Base-by-base conservation (phyloP, 2,329 filamentous ascomycete species). In the Ciborinia camelliae region DNA sequence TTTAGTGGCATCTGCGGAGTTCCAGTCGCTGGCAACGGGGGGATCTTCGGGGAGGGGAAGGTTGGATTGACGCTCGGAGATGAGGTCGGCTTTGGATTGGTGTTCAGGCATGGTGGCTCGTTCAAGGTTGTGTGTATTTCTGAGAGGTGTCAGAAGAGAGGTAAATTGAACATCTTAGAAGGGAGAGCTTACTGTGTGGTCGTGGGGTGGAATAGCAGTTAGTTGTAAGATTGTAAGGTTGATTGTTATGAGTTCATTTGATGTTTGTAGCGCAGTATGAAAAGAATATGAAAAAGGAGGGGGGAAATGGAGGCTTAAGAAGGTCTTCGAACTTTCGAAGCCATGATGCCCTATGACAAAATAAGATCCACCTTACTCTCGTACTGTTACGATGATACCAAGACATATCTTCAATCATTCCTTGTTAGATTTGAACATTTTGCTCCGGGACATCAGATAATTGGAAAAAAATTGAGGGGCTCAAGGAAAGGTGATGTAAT, bases 21-120 rank as follows among this genome's bases (percentile, higher is more conserved):
- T 87, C 83, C 87, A 92, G 81, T 95, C 90, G 6, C 89, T 90
- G n/a, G 86, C 79, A n/a, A 78, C 79, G 1, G 90, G 90, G 28
- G 91, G 91, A 70, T 93, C 82, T 2, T 94, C 90, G 23, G 91
- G 91, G 59, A 93, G 85, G 60, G 90, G 90, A 39, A 96, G 86
- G 78, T 92, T 91, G 76, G 86, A 79, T 78, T 88, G 82, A 73
- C 82, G 82, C 76, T 90, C 78, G 61, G 87, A 84, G 74, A 93
- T 89, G 76, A 89, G 80, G 63, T 88, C 80, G 69, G 80, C 75
- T 77, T 90, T 91, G 78, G 77, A 75, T 68, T 73, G 63, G 64
- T 72, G 66, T 63, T 76, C 72, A 78, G 72, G 57, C 71, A 73
- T 73, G 30, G 65, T 70, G 67, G 30, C 51, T 61, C 2, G 6